Percentiles rank a stretch among this genome's conserved stretches.
phyloP scores from a whole-genome alignment of 495 filamentous ascomycete species.

The Margaritispora aquatica region DNA sequence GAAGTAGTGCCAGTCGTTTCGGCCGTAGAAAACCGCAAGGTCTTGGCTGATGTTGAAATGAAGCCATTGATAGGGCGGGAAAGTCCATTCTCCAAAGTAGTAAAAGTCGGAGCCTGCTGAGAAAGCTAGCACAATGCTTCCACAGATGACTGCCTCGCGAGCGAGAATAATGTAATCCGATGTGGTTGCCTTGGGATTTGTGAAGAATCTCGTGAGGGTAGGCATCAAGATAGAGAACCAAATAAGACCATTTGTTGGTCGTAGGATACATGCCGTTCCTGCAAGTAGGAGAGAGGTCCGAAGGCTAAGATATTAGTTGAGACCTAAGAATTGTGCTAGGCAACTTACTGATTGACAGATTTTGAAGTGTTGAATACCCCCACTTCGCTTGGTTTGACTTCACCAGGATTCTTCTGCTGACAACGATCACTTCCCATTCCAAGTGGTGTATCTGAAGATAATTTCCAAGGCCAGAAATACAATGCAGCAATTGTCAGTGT shows the following conservation, averaged over 20 bases:
- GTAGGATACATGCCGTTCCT: conserved; percentile 76
- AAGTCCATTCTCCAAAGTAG: conserved; percentile 84
- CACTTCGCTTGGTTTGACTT: not conserved
- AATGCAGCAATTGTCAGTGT: conserved; percentile 77
- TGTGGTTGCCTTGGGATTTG: not conserved
- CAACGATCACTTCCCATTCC: not conserved
- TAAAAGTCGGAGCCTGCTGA: conserved; percentile 67
- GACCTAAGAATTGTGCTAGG: no score
- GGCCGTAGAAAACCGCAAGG: conserved; percentile 88
- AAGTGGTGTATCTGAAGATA: conserved; percentile 25
- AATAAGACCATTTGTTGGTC: conserved; percentile 85
- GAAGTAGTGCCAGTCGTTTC: conserved; percentile 90
- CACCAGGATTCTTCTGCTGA: not conserved
- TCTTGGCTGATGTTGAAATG: conserved; percentile 88
- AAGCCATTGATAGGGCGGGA: conserved; percentile 83
- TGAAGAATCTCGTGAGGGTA: conserved; percentile 32
- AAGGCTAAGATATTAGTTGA: conserved; percentile 33
- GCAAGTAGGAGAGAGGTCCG: conserved; percentile 67
- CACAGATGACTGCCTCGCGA: conserved; percentile 60
- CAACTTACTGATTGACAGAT: conserved; percentile 20
- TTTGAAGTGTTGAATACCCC: not conserved
- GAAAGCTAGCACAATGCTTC: conserved; percentile 50
- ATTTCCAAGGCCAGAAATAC: conserved; percentile 79
- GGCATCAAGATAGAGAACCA: conserved; percentile 58
- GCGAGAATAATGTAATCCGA: conserved; percentile 46